Percentiles rank a stretch among this genome's conserved stretches.
These are phyloP conservation scores for Moricandia arvensis DNA, from an alignment of 345 rosid genomes.

Conservation along the genomic window DNA sequence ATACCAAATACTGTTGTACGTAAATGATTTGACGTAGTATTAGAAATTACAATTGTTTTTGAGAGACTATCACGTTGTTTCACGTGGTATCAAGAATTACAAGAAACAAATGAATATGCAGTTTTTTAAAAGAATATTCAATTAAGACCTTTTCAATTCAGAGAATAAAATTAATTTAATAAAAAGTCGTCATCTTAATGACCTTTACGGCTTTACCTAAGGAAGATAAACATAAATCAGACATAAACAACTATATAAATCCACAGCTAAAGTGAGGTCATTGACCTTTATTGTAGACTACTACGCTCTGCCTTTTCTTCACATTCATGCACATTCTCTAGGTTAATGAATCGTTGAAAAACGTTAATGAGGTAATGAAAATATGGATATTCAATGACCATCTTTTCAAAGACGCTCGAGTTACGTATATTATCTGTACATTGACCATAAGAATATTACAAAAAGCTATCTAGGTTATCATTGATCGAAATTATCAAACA, in stretches of 20 bases:
- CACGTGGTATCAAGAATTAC: background rate
- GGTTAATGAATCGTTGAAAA: background rate
- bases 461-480: background rate
- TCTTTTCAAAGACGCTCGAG: conserved; percentile 32
- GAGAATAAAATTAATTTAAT: background rate
- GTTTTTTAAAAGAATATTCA: too few species aligned
- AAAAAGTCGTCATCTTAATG: background rate
- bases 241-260: conserved; percentile 6
- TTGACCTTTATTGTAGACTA: conserved; percentile 20
- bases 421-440: conserved; percentile 25
- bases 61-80: conserved; percentile 2
- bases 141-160: background rate
- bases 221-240: background rate
- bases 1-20: background rate
- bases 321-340: conserved; percentile 25
- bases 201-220: background rate
- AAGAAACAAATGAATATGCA: background rate
- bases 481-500: background rate
- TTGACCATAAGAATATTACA: conserved; percentile 6
- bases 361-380: conserved; percentile 12
- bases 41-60: background rate
- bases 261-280: conserved; percentile 11
- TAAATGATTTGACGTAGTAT: background rate
- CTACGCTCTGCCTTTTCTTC: conserved; percentile 17
- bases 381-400: conserved; percentile 5